These are phyloP conservation scores for Ajuga chamaepitys DNA, from an alignment of 257 asterid genomes.

Conservation along the genomic window DNA sequence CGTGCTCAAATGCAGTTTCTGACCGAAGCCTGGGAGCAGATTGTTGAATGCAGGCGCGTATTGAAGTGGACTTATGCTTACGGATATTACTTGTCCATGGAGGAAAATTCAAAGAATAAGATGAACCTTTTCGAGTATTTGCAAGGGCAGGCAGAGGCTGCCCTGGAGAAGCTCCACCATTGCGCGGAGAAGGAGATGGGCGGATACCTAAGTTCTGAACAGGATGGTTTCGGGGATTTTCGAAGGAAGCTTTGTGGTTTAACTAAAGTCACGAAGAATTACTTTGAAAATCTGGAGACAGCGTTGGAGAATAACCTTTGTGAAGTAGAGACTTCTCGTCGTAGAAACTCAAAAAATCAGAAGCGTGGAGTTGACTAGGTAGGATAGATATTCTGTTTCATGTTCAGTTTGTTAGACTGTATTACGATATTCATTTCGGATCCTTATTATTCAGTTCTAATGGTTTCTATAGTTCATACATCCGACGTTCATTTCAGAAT, in stretches of 20 bases:
- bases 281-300: slow-evolving; percentile 16
- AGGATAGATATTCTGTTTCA: too few species aligned
- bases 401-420: too few species aligned
- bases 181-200: slow-evolving; percentile 28
- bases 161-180: slow-evolving; percentile 35
- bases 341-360: too few species aligned
- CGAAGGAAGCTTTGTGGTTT: not conserved
- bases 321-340: slow-evolving; percentile 3
- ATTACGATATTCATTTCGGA: too few species aligned
- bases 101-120: not conserved
- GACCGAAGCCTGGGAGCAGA: slow-evolving; percentile 42
- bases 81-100: slow-evolving; percentile 23
- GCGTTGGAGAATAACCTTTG: slow-evolving; percentile 19
- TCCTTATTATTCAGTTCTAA: too few species aligned
- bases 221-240: not conserved
- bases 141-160: slow-evolving; percentile 35
- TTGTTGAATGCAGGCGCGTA: slow-evolving; percentile 41
- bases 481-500: too few species aligned
- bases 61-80: slow-evolving; percentile 41
- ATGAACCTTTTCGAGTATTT: slow-evolving; percentile 20
- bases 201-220: not conserved
- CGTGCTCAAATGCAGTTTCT: not conserved
- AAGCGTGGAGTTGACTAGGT: too few species aligned
- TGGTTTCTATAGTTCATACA: too few species aligned
- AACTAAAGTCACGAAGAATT: not conserved